phyloP scores from a whole-genome alignment of 148 eudicot species.

The Fagopyrum homotropicum region DNA sequence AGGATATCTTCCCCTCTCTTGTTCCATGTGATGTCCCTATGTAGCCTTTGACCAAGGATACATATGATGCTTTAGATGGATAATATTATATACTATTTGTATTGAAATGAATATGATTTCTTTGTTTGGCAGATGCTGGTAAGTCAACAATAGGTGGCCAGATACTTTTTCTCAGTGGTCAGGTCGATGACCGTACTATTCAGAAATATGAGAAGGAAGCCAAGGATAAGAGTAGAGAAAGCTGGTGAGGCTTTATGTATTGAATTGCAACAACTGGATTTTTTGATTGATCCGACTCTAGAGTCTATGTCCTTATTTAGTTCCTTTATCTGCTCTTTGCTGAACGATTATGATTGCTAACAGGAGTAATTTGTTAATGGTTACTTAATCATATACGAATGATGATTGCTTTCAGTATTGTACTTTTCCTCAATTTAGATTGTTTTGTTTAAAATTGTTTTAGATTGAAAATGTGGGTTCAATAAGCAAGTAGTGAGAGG shows the following conservation, averaged over 20 bases:
- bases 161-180: conserved; percentile 86
- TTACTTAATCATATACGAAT: too few species aligned
- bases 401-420: too few species aligned
- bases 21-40: not conserved
- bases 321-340: not conserved
- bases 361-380: too few species aligned
- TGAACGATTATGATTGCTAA: too few species aligned
- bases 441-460: too few species aligned
- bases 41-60: not conserved
- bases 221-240: conserved; percentile 90
- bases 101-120: not conserved
- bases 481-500: too few species aligned
- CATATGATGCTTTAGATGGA: not conserved
- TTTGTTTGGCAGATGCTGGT: conserved; percentile 72
- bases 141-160: conserved; percentile 95
- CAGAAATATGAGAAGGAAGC: conserved; percentile 98
- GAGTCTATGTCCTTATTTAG: not conserved
- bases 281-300: not conserved
- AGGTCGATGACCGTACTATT: conserved; percentile 93
- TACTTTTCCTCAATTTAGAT: too few species aligned
- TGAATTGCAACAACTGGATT: not conserved
- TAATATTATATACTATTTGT: not conserved
- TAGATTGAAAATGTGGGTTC: too few species aligned
- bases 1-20: not conserved
- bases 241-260: conserved; percentile 54